Evolutionary conservation across 2,329 filamentous ascomycete species (phyloP), one percentile per base, ranked within the genome.

Genomic region (Whalleya microplaca): DNA sequence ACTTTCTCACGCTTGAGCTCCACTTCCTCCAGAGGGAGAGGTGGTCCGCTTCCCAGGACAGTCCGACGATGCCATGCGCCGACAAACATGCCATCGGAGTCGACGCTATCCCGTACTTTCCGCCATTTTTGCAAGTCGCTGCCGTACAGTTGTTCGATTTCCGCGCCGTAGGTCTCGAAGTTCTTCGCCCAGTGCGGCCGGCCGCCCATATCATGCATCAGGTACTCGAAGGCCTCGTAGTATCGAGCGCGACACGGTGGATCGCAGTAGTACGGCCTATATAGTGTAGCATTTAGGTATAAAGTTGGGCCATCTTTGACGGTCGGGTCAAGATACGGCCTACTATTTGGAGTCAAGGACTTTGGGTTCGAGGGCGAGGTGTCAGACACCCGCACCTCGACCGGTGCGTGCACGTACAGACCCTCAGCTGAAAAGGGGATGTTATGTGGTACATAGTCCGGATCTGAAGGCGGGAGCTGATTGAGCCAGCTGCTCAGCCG

Each of bases 101-200:
- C 92, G 32, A 84, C 86, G 50, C 85, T 80, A 56, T 88, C 80
- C 51, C 92, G 82, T 6, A 96, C 80, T 23, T 80, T 76, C 41
- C 89, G 78, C 83, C 89, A 96, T 45, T 83, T 75, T 18, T 80
- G 75, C 56, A 96, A 78, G 46, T 87, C 77, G n/a, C 80, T 72
- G 41, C 88, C 88, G 70, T 95, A 96, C 72, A 91, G 85, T 1
- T 73, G 71, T 56, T 84, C 81, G 43, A 96, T 80, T 27, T 90
- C 85, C 0, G 77, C 67, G 10, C 83, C 80, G 3, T 83, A 80
- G 8, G 82, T 80, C 45, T 80, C 78, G 73, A 96, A 96, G 72
- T 96, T 96, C 81, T 96, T 96, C 7, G 92, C 92, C 91, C 92
- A 96, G 74, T 96, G 92, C 18, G 92, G 92, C 45, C 84, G 84